Evolutionary conservation across 164 flowering plant species (phyloP), one percentile per base, ranked within the genome.

Genomic region (Akebia trifoliata): DNA sequence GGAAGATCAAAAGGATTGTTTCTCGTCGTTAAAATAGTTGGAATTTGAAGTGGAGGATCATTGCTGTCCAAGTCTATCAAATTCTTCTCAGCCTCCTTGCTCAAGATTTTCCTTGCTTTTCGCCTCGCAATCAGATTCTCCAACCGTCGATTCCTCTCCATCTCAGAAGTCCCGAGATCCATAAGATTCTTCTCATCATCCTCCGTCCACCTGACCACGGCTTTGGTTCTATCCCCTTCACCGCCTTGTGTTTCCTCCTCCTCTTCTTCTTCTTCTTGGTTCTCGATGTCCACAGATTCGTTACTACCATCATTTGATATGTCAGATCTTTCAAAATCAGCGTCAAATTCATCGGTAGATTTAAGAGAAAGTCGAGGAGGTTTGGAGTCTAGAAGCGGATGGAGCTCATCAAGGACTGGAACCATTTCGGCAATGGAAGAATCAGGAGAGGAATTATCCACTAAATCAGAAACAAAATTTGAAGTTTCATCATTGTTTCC

Each of bases 161-260:
- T 24, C 70, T 88, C 98, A 5, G 90, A 86, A 32, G 71, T 49
- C 47, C 90, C 93, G 49, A 84, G 72, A 66, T 90, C 88, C 83
- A 83, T 82, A 39, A 92, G 83, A 73, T 87, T 92, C 82, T 84
- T 92, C 56, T 85, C 80, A 59, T 92, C 97, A 74, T 81, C 95
- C 61, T 82, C 95, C 1, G 95, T 92, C 97, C 98, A 92, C 47
- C 64, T 74, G 60, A 87, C 82, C 21, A 68, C 68, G 15, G 64
- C 44, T 21, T 57, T 62, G 24, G 21, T 51, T 26, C 40, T 31
- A 39, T 35, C 57, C 7, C 30, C 50, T 28, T 53, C 58, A 18
- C 26, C 50, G 12, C 31, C 69, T 4, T 34, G 31, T 34, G 59
- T n/a, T n/a, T n/a, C n/a, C n/a, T n/a, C n/a, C n/a, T n/a, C 79